Evolutionary conservation across 345 rosid species (phyloP).

Genomic region (Physaria fendleri): DNA sequence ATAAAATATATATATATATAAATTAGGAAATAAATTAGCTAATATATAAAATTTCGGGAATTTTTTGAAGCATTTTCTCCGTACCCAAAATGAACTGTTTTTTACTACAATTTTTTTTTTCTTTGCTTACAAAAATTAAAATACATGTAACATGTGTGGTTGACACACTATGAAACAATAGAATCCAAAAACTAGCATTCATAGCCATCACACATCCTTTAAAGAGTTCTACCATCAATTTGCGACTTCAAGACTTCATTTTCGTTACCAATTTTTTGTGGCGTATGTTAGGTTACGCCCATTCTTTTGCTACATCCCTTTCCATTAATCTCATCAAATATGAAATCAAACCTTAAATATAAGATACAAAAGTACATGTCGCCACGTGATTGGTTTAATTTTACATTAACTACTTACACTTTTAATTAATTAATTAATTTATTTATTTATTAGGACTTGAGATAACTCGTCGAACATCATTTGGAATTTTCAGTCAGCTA

Average conservation of each 20-base stretch:
- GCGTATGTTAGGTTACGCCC: neutral
- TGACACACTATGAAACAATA: neutral
- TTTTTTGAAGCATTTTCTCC: too few relatives aligned
- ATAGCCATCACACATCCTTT: neutral
- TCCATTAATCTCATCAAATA: neutral
- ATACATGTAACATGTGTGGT: constrained; percentile 2
- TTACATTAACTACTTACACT: neutral
- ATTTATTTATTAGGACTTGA: neutral
- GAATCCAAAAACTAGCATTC: neutral
- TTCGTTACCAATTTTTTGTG: neutral
- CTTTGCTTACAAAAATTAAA: too few relatives aligned
- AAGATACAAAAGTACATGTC: neutral
- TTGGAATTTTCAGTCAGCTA: too few relatives aligned
- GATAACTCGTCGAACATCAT: neutral
- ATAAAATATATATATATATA: too few relatives aligned
- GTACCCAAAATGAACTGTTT: too few relatives aligned
- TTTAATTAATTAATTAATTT: too few relatives aligned
- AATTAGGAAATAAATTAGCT: too few relatives aligned
- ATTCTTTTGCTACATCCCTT: neutral
- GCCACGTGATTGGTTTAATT: constrained; percentile 22
- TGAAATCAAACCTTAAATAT: neutral
- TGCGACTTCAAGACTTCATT: neutral
- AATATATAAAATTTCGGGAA: too few relatives aligned
- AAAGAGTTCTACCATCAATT: constrained; percentile 2
- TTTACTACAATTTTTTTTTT: too few relatives aligned